These are phyloP conservation scores for Talaromyces sp. DNA, from an alignment of 2,329 filamentous ascomycete genomes.

Conservation along the genomic window DNA sequence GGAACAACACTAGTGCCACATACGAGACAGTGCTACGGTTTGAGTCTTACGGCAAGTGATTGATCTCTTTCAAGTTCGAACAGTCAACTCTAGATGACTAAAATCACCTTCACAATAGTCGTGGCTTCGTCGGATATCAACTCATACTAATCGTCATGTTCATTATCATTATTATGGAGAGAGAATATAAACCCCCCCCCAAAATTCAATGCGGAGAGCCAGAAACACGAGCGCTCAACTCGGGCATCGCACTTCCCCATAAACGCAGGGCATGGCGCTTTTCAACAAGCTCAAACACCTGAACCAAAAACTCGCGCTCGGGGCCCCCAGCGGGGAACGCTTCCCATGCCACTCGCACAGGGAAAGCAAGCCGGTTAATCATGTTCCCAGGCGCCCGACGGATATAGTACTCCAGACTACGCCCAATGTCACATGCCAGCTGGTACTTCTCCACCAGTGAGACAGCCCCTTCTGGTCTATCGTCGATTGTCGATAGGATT, in stretches of 20 bases:
- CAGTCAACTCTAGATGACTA: neutral
- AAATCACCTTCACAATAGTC: neutral
- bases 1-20: neutral
- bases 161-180: neutral
- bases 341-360: slow-evolving; percentile 33
- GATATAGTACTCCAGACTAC: slow-evolving; percentile 31
- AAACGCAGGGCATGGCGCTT: slow-evolving; percentile 28
- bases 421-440: slow-evolving; percentile 30
- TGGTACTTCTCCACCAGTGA: slow-evolving; percentile 27
- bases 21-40: neutral
- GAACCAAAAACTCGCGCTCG: slow-evolving; percentile 26
- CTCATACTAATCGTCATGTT: neutral
- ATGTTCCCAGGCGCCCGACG: slow-evolving; percentile 31
- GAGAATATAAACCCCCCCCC: neutral
- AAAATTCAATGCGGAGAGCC: slow-evolving; percentile 16
- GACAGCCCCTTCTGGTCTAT: slow-evolving; percentile 23
- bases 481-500: slow-evolving; percentile 29
- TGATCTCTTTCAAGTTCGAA: neutral
- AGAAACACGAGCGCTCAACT: slow-evolving; percentile 22
- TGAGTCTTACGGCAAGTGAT: neutral
- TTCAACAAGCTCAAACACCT: slow-evolving; percentile 29
- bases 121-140: neutral
- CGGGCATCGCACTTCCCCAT: slow-evolving; percentile 32
- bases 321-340: slow-evolving; percentile 27
- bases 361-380: slow-evolving; percentile 34